Conservation (phyloP, 2,329 filamentous ascomycete genomes). For the Tricladium varicosporioides region DNA sequence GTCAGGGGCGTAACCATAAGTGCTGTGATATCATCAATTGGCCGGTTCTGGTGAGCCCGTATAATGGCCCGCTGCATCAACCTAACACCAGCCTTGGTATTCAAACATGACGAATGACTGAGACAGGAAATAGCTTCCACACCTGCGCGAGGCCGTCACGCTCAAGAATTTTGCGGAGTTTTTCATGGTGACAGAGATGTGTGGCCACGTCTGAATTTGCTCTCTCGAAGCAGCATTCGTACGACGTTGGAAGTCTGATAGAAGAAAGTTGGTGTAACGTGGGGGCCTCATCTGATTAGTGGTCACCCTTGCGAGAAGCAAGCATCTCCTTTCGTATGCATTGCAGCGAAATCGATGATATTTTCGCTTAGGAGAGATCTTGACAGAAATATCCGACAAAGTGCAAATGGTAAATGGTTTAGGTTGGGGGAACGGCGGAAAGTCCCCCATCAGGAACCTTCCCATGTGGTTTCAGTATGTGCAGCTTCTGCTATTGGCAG, state of each 20-base stretch:
- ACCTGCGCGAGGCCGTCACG: not conserved
- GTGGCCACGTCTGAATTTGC: not conserved
- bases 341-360: not conserved
- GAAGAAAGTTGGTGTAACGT: not conserved
- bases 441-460: too few relatives aligned
- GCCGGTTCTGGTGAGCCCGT: slow-evolving; percentile 7
- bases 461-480: too few relatives aligned
- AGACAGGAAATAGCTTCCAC: not conserved
- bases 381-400: not conserved
- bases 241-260: not conserved
- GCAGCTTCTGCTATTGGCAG: too few relatives aligned
- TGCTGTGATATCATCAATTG: not conserved
- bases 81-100: slow-evolving; percentile 5
- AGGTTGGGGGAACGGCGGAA: too few relatives aligned
- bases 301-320: not conserved
- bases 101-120: not conserved
- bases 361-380: not conserved
- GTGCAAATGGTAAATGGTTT: too few relatives aligned
- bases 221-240: not conserved
- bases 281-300: not conserved
- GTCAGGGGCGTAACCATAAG: not conserved
- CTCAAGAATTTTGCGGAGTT: not conserved
- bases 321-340: not conserved
- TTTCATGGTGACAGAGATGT: not conserved
- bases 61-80: slow-evolving; percentile 14